Conservation (phyloP, 345 rosid species). For the Aurinia saxatilis region DNA sequence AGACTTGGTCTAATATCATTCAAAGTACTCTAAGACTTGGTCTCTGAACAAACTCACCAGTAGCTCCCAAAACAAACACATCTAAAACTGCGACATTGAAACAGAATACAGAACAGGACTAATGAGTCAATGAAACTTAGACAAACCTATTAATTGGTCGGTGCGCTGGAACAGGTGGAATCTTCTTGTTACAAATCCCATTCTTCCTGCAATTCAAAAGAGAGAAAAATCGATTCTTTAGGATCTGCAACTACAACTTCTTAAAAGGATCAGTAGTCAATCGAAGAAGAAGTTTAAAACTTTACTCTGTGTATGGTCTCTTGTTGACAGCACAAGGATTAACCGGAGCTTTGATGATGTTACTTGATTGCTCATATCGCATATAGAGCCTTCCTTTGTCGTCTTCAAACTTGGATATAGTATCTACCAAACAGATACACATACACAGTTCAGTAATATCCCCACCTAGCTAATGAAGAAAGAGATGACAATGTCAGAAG, state of each 20-base stretch:
- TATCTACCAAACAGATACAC: no score
- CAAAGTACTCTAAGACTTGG: no score
- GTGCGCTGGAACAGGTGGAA: constrained; percentile 49
- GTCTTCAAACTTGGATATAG: no score
- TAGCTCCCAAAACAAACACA: not conserved
- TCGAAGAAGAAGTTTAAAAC: constrained; percentile 49
- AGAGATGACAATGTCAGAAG: no score
- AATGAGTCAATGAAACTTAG: not conserved
- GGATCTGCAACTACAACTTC: not conserved
- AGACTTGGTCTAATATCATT: no score
- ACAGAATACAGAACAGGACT: not conserved
- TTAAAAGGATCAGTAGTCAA: not conserved
- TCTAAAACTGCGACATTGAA: not conserved
- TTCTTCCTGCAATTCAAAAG: constrained; percentile 28
- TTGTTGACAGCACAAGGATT: constrained; percentile 65
- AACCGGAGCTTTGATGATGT: constrained; percentile 51
- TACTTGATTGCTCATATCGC: no score
- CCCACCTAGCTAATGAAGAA: no score
- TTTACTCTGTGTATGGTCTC: constrained; percentile 44
- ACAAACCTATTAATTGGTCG: constrained; percentile 74
- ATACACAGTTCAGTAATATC: no score
- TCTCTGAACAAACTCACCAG: no score
- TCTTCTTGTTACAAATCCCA: constrained; percentile 43
- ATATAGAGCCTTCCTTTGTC: no score
- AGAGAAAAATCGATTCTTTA: not conserved